Conservation (phyloP, 1,284 basidiomycete species). For the Athelia sp. region DNA sequence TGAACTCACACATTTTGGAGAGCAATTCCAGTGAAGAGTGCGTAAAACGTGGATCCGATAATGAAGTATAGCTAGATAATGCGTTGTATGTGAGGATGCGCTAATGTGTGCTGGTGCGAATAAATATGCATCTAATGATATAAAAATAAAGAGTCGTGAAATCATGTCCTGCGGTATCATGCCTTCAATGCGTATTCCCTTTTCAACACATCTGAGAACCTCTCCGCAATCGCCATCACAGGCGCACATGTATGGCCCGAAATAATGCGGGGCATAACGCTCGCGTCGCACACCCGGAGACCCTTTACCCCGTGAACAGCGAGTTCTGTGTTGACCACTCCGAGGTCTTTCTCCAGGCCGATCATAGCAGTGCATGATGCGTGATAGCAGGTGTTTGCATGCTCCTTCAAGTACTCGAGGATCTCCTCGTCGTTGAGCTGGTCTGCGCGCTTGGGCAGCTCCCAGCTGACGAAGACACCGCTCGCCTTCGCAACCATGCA, state of each 20-base stretch:
- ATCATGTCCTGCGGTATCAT: too few species aligned
- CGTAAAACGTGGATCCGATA: too few species aligned
- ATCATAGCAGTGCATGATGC: conserved; percentile 25
- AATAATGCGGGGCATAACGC: conserved; percentile 28
- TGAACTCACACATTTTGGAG: too few species aligned
- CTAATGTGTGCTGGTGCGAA: too few species aligned
- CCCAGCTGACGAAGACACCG: conserved; percentile 20
- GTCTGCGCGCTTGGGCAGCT: conserved; percentile 21
- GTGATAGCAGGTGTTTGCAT: conserved; percentile 31
- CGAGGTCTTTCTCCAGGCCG: conserved; percentile 12
- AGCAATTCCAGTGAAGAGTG: too few species aligned
- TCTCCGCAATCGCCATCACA: conserved; percentile 19
- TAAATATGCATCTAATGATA: too few species aligned
- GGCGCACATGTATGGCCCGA: conserved; percentile 24
- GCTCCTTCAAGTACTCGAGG: conserved; percentile 21
- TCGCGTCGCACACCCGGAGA: conserved; percentile 32
- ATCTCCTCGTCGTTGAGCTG: conserved; percentile 28
- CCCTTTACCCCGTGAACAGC: conserved; percentile 30
- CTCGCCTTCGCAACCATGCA: conserved; percentile 22
- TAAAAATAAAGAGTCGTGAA: too few species aligned
- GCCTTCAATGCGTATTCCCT: background rate
- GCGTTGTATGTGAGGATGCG: too few species aligned
- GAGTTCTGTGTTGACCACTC: conserved; percentile 31
- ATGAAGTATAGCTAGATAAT: too few species aligned
- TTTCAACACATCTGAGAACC: conserved; percentile 22